These are phyloP conservation scores for Tylopilus balloui DNA, from an alignment of 768 basidiomycete genomes.

Conservation along the genomic window DNA sequence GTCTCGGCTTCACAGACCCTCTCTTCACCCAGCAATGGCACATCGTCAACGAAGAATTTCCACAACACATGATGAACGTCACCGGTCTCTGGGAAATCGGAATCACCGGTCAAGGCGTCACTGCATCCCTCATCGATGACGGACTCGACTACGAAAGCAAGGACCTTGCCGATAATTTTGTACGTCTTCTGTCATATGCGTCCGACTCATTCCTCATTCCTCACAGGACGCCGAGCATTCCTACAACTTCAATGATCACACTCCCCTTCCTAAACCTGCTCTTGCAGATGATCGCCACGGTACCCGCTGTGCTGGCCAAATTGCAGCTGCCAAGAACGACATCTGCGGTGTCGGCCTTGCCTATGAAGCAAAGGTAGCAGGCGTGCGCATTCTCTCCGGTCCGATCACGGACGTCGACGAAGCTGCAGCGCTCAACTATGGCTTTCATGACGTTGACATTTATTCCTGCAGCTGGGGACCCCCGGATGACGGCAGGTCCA, in stretches of 20 bases:
- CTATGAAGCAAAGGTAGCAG: constrained; percentile 86
- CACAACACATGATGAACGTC: constrained; percentile 89
- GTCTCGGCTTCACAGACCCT: constrained; percentile 75
- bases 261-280: constrained; percentile 77
- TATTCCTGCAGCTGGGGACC: constrained; percentile 98
- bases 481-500: constrained; percentile 87
- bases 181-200: constrained; percentile 39
- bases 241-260: constrained; percentile 95
- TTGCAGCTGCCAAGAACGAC: constrained; percentile 88
- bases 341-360: constrained; percentile 95
- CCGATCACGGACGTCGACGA: constrained; percentile 95
- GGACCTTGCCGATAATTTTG: constrained; percentile 90
- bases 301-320: constrained; percentile 95
- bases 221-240: constrained; percentile 78
- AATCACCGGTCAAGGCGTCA: constrained; percentile 80
- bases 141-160: constrained; percentile 87
- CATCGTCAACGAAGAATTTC: constrained; percentile 80
- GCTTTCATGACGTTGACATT: constrained; percentile 86
- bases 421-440: constrained; percentile 91
- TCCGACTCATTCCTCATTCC: not conserved
- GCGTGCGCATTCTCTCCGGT: constrained; percentile 91
- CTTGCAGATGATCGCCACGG: constrained; percentile 94
- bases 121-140: constrained; percentile 90
- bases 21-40: constrained; percentile 90
- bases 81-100: constrained; percentile 89